phyloP scores from a whole-genome alignment of 169 alveolate species.

The Plasmodium vinckei region DNA sequence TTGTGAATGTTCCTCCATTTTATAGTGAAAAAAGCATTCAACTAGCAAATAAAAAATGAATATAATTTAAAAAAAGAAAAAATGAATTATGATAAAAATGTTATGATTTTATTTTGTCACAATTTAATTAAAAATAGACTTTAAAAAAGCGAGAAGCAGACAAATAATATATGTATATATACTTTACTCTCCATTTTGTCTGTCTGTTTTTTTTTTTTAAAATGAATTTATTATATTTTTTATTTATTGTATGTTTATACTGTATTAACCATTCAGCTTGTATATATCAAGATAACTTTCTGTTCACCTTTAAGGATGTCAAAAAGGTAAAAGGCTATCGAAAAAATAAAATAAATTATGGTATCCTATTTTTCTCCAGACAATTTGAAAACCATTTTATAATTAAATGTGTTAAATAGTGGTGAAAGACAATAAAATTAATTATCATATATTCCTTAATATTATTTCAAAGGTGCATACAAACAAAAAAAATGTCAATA shows the following conservation, averaged over 20 bases:
- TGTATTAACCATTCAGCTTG: not conserved
- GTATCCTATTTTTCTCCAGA: not conserved
- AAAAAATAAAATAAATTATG: not conserved
- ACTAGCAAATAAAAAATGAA: too few relatives aligned
- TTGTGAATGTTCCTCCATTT: too few relatives aligned
- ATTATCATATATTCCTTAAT: not conserved
- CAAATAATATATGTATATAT: too few relatives aligned
- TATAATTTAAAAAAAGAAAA: too few relatives aligned
- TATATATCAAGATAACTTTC: slow-evolving; percentile 34
- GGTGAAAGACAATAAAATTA: not conserved
- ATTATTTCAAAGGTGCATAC: slow-evolving; percentile 20
- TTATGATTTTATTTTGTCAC: too few relatives aligned
- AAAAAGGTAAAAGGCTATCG: slow-evolving; percentile 6
- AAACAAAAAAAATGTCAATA: slow-evolving; percentile 13
- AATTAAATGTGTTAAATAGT: not conserved
- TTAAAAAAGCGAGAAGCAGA: too few relatives aligned
- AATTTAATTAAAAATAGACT: too few relatives aligned
- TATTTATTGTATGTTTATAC: not conserved
- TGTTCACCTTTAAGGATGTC: slow-evolving; percentile 44
- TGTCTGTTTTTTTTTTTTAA: not conserved
- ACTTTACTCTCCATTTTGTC: too few relatives aligned
- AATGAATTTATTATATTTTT: slow-evolving; percentile 35
- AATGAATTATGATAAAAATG: too few relatives aligned
- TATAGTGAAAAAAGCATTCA: too few relatives aligned
- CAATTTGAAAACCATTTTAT: too few relatives aligned